Evolutionary conservation across 352 stramenopile species (phyloP), one percentile per base, ranked within the genome.

Genomic region (Thraustochytrium sp.): DNA sequence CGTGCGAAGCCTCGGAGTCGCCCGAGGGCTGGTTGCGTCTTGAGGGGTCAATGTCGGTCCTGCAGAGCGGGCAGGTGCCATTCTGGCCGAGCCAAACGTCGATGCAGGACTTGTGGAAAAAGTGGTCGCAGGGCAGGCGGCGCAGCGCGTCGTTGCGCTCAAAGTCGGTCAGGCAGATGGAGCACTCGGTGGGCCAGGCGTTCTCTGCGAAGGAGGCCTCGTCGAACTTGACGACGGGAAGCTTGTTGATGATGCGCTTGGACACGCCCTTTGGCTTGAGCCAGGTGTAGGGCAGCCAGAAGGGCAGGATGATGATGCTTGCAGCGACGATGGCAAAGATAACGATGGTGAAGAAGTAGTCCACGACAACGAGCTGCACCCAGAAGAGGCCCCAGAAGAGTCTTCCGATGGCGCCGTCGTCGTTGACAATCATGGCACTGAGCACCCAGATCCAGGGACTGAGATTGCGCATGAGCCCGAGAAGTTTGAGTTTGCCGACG

Each of bases 71-170:
- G 59, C 92, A 95, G 18, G 87, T 82, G 40, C 90, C 90, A 86
- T 90, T 93, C 56, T 90, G 88, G 56, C 93, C 89, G 5, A 95
- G 89, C 92, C 92, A 95, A 54, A 88, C 88, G 42, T 93, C 90
- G 61, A 94, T 94, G 77, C 92, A 95, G 36, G 90, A 83, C 16
- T 91, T 88, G 62, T 95, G 92, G 76, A 92, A 95, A 77, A 93
- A 92, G 73, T 95, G 92, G 37, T 93, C 89, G 61, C 92, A 95
- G 21, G 92, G 91, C 40, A 95, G 88, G 31, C 93, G 89, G 21
- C 29, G 29, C 3, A 80, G 40, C 29, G 34, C 53, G 1, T 84
- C 75, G 36, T 83, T 37, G 40, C 16, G 5, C 55, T 84, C 61
- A 84, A 84, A 84, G n/a, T 84, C 75, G 38, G 34, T 36, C 23